Percentiles rank a stretch among this genome's conserved stretches.
Evolutionary conservation across 129 eudicot genomes (phyloP).

Genomic region (Silybum marianum): DNA sequence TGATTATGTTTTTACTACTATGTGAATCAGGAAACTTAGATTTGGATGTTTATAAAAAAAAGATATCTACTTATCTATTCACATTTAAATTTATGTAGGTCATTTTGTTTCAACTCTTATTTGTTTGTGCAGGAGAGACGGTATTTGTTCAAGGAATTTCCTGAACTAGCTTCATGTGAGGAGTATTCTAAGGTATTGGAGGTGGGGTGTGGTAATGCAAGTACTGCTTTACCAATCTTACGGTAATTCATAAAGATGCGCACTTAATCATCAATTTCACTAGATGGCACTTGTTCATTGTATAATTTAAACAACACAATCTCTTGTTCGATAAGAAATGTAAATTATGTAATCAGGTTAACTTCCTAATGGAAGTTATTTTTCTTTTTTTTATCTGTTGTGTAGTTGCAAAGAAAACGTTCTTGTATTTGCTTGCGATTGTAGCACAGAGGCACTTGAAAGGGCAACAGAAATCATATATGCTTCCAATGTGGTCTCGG

Average conservation of each 20-base stretch:
- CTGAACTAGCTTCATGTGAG: slow-evolving; percentile 63
- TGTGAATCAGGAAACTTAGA: neutral
- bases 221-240: slow-evolving; percentile 78
- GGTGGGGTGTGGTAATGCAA: slow-evolving; percentile 97
- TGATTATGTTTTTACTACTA: neutral
- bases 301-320: neutral
- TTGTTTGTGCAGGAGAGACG: slow-evolving; percentile 74
- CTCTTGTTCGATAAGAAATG: neutral
- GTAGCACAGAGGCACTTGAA: slow-evolving; percentile 90
- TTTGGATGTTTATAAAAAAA: neutral
- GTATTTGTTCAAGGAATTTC: slow-evolving; percentile 89
- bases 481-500: slow-evolving; percentile 36
- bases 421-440: slow-evolving; percentile 78
- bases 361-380: neutral
- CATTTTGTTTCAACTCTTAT: slow-evolving; percentile 11
- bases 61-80: neutral
- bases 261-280: neutral
- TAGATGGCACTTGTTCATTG: neutral
- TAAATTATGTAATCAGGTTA: neutral
- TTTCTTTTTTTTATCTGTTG: slow-evolving; percentile 4
- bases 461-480: slow-evolving; percentile 59
- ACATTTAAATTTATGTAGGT: neutral
- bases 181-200: slow-evolving; percentile 65
- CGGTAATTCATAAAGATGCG: slow-evolving; percentile 46
- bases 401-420: slow-evolving; percentile 57